Percentiles rank a stretch among this genome's conserved stretches.
These are phyloP conservation scores for Ustilago xerochloae DNA, from an alignment of 1,284 basidiomycete genomes.

Conservation along the genomic window DNA sequence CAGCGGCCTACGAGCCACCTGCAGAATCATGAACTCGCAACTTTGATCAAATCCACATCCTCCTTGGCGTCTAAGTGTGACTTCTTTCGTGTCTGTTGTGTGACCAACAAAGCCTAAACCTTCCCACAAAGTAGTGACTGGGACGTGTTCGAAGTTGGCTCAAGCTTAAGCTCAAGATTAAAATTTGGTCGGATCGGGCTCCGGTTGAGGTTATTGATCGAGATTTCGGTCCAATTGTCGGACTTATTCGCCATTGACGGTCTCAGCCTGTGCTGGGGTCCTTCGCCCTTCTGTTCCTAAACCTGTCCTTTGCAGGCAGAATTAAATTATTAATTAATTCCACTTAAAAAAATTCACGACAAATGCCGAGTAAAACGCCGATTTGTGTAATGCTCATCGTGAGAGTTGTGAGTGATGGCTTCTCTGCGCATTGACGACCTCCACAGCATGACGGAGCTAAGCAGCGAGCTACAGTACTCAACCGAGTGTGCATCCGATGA, in stretches of 20 bases:
- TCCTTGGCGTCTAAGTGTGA: neutral
- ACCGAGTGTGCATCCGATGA: neutral
- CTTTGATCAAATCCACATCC: neutral
- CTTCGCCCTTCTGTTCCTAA: neutral
- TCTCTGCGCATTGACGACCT: neutral
- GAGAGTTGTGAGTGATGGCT: neutral
- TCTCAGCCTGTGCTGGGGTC: neutral
- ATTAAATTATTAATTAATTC: neutral
- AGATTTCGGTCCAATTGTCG: slow-evolving; percentile 14
- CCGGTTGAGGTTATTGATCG: neutral
- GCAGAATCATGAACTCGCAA: neutral
- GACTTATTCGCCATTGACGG: slow-evolving; percentile 6
- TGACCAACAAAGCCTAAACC: neutral
- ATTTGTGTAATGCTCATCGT: no score
- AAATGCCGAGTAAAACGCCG: slow-evolving; percentile 4
- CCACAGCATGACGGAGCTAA: neutral
- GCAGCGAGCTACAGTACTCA: neutral
- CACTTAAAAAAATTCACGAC: neutral
- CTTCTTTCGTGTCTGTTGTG: no score
- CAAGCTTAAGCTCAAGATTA: slow-evolving; percentile 5
- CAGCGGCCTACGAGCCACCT: slow-evolving; percentile 32
- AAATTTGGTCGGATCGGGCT: slow-evolving; percentile 1
- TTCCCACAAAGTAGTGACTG: neutral
- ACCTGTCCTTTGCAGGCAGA: neutral
- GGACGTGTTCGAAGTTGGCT: neutral